A percentile compares a stretch with the other conserved stretches of the same genome.
Conservation (phyloP, 805 yeast species). For the Metschnikowia bowlesiae region DNA sequence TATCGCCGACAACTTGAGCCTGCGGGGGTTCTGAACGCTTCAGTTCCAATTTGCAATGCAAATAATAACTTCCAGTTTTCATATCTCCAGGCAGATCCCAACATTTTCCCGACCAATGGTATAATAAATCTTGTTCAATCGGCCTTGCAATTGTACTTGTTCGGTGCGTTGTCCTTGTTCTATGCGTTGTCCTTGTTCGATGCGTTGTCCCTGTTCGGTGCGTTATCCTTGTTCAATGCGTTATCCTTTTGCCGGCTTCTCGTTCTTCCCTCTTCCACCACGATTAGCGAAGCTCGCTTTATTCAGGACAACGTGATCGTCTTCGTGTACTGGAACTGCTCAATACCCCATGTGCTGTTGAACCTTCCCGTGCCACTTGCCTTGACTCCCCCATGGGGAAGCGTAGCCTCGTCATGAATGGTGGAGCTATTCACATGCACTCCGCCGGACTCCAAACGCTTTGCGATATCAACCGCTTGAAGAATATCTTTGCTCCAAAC, state of each 20-base stretch:
- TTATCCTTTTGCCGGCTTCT: no score
- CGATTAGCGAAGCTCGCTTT: background rate
- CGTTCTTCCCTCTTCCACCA: no score
- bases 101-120: no score
- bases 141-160: no score
- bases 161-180: no score
- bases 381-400: conserved; percentile 47
- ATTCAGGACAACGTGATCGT: conserved; percentile 24
- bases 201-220: no score
- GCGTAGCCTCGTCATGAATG: conserved; percentile 30
- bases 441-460: conserved; percentile 36
- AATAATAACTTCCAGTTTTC: background rate
- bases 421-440: conserved; percentile 35
- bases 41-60: background rate
- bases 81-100: no score
- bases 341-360: conserved; percentile 41
- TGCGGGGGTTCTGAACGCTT: conserved; percentile 45
- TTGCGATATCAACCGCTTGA: conserved; percentile 30
- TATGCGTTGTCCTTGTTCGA: no score
- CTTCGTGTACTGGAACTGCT: conserved; percentile 36
- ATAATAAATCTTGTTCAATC: no score
- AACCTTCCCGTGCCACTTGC: conserved; percentile 35
- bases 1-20: conserved; percentile 59
- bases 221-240: no score
- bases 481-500: conserved; percentile 39